phyloP scores from a whole-genome alignment of 352 stramenopile species.

The Phytophthora quininea region DNA sequence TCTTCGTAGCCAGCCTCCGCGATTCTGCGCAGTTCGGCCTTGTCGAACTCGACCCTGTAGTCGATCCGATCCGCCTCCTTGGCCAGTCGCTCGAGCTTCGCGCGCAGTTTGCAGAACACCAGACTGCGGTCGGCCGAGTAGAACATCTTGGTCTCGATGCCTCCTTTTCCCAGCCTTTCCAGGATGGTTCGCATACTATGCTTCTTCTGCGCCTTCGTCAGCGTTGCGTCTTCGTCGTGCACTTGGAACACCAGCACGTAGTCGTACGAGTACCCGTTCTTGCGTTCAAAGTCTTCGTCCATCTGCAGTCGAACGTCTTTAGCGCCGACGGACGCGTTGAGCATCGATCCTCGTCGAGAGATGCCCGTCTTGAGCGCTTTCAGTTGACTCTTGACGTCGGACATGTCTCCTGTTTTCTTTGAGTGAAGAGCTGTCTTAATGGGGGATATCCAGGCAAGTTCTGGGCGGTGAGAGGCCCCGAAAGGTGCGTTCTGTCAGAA shows the following conservation, averaged over 20 bases:
- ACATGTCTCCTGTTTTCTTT: slow-evolving; percentile 22
- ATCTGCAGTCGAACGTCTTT: slow-evolving; percentile 69
- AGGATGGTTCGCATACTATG: slow-evolving; percentile 76
- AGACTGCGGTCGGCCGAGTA: slow-evolving; percentile 70
- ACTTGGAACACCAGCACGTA: slow-evolving; percentile 86
- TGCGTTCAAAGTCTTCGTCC: slow-evolving; percentile 61
- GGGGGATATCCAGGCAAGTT: slow-evolving; percentile 5
- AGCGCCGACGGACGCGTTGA: slow-evolving; percentile 67
- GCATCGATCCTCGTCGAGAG: slow-evolving; percentile 65
- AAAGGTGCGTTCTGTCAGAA: slow-evolving; percentile 6
- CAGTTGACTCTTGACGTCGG: slow-evolving; percentile 40
- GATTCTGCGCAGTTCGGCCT: slow-evolving; percentile 56
- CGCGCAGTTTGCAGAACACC: slow-evolving; percentile 82
- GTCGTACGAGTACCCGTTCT: slow-evolving; percentile 84
- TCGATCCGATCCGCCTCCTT: slow-evolving; percentile 81
- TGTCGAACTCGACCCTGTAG: slow-evolving; percentile 82
- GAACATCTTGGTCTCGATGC: slow-evolving; percentile 88
- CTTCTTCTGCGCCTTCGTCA: slow-evolving; percentile 66
- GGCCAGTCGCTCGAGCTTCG: slow-evolving; percentile 62
- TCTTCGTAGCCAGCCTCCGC: slow-evolving; percentile 60
- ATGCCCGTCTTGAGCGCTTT: slow-evolving; percentile 69
- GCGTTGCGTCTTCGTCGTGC: slow-evolving; percentile 65
- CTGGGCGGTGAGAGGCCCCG: slow-evolving; percentile 12
- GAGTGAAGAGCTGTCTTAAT: slow-evolving; percentile 13
- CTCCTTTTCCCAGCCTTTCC: slow-evolving; percentile 64